Evolutionary conservation across 2,329 filamentous ascomycete genomes (phyloP).

Genomic region (Fusarium sp.): DNA sequence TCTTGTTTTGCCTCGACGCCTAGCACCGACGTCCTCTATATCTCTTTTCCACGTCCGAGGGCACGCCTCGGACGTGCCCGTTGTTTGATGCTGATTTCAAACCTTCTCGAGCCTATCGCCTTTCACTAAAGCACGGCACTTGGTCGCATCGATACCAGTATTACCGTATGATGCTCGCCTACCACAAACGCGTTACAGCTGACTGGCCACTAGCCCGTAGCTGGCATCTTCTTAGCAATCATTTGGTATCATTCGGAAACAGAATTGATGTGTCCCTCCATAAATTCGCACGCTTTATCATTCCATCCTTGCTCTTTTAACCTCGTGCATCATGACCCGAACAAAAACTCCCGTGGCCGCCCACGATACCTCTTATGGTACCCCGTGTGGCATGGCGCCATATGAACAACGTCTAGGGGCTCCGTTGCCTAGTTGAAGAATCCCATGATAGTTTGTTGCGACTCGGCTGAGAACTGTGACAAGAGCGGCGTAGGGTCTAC

Average conservation of each 20-base stretch:
- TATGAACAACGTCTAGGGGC: slow-evolving; percentile 15
- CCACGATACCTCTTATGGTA: slow-evolving; percentile 8
- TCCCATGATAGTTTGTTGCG: slow-evolving; percentile 83
- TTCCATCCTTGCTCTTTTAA: slow-evolving; percentile 26
- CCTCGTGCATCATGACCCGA: slow-evolving; percentile 23
- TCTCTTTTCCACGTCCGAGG: slow-evolving; percentile 16
- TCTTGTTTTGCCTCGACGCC: slow-evolving; percentile 41
- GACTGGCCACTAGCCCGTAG: slow-evolving; percentile 25
- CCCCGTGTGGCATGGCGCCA: slow-evolving; percentile 11
- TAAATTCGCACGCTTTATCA: slow-evolving; percentile 43
- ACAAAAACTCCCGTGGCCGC: slow-evolving; percentile 29
- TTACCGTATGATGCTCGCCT: slow-evolving; percentile 26
- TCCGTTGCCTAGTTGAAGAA: slow-evolving; percentile 75
- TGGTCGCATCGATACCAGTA: slow-evolving; percentile 24
- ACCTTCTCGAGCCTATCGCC: slow-evolving; percentile 8
- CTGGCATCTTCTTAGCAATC: slow-evolving; percentile 28
- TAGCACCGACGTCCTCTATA: slow-evolving; percentile 36
- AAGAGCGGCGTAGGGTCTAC: slow-evolving; percentile 84
- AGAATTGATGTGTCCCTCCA: slow-evolving; percentile 38
- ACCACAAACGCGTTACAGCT: slow-evolving; percentile 25
- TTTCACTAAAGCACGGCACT: slow-evolving; percentile 10
- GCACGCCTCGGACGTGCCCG: neutral
- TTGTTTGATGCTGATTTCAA: slow-evolving; percentile 17
- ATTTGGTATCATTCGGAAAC: slow-evolving; percentile 48
- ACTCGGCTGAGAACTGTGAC: slow-evolving; percentile 81